Percentiles rank a stretch among this genome's conserved stretches.
phyloP scores from a whole-genome alignment of 2,329 filamentous ascomycete species.

The Calonectria henricotiae region DNA sequence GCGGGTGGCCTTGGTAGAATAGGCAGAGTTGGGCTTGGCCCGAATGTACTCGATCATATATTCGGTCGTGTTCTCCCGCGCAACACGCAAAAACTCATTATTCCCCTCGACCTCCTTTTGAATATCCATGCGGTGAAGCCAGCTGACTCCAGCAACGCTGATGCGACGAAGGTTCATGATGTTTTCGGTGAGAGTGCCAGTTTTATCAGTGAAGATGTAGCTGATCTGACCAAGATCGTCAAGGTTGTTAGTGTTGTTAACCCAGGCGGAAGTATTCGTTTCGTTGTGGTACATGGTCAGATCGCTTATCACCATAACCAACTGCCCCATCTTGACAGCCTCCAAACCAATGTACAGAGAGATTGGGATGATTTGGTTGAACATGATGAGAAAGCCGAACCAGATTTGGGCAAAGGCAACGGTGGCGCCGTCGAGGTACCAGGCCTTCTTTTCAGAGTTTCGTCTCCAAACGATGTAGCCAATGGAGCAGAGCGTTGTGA shows the following conservation, averaged over 20 bases:
- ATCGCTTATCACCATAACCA: constrained; percentile 85
- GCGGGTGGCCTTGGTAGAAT: constrained; percentile 84
- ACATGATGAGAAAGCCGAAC: constrained; percentile 94
- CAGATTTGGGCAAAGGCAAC: constrained; percentile 87
- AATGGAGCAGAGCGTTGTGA: constrained; percentile 85
- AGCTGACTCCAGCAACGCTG: constrained; percentile 90
- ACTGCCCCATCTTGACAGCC: constrained; percentile 84
- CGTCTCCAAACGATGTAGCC: constrained; percentile 86
- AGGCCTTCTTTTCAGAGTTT: constrained; percentile 78
- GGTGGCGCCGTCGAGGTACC: constrained; percentile 81
- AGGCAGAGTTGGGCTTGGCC: constrained; percentile 81
- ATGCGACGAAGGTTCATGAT: constrained; percentile 96
- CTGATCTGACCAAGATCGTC: constrained; percentile 93
- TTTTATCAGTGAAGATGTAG: constrained; percentile 96
- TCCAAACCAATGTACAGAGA: constrained; percentile 94
- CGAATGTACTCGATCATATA: constrained; percentile 87
- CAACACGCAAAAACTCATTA: constrained; percentile 36
- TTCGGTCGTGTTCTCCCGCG: constrained; percentile 68
- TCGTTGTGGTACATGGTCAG: constrained; percentile 92
- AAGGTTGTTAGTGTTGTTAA: constrained; percentile 94
- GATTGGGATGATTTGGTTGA: constrained; percentile 96
- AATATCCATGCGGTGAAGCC: constrained; percentile 87
- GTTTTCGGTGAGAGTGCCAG: constrained; percentile 94
- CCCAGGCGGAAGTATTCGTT: constrained; percentile 88
- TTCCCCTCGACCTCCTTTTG: constrained; percentile 46